Base-by-base conservation (phyloP, 202 grass and related monocot species). In the Thinopyrum obtusiflorum region DNA sequence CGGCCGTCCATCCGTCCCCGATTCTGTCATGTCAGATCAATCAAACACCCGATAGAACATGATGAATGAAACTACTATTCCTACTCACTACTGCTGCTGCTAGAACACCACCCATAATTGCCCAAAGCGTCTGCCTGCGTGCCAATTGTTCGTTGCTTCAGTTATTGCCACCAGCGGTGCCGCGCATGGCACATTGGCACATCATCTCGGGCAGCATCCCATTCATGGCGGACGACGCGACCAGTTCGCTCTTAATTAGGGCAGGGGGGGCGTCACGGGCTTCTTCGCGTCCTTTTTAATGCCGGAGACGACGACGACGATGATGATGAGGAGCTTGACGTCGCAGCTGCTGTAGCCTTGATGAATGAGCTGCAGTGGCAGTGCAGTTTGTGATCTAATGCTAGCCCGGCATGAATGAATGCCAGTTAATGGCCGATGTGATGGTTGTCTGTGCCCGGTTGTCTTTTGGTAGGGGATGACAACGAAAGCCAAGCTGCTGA, bases 401-500 rank as follows among this genome's bases (percentile, higher is more conserved):
- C 18, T 5, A 18, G 6, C 51, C 42, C 84, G 40, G 60, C 73
- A 70, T 81, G 85, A 81, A 53, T 81, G 85, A 84, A 77, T 77
- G 76, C 53, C 31, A 23, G 44, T 84, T 77, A 71, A 90, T 84
- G 80, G 60, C 6, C 44, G 80, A 67, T 75, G 84, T 80, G 88
- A 86, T 65, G 79, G 25, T 27, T 80, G 88, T 68, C 84, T 74
- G 84, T 79, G 88, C 59, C 76, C 75, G 51, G 8, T 74, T 85
- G 77, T 81, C 82, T 32, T 82, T 28, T 78, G 37, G 84, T 62
- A 23, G 78, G 61, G 59, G 10, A 21, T 44, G 77, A 80, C 77
- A 47, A 0, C 5, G 39, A 32, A 5, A 53, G 3, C 10, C 28
- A 3, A 51, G 62, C 76, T 13, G 42, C 42, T 46, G 62, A 6